Percentiles rank a stretch among this genome's conserved stretches.
These are phyloP conservation scores for Fraxinus angustifolia DNA, from an alignment of 305 asterid species.

Conservation along the genomic window DNA sequence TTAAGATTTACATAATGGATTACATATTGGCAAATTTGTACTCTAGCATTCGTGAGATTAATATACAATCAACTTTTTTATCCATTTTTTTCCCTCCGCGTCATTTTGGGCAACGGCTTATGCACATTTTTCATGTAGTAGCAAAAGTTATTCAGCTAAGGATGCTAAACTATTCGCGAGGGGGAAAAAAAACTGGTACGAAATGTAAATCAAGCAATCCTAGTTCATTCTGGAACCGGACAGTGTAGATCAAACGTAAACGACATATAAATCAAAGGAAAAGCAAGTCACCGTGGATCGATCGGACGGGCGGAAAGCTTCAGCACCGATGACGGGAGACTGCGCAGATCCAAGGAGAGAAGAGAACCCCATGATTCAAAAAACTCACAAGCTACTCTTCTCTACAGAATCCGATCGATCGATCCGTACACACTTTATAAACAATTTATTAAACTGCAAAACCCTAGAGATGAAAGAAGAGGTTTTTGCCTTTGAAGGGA, in stretches of 20 bases:
- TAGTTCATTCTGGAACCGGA: neutral
- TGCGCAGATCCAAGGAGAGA: slow-evolving; percentile 57
- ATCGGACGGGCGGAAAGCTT: slow-evolving; percentile 30
- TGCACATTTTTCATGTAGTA: no score
- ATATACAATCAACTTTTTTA: no score
- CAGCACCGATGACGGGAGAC: slow-evolving; percentile 41
- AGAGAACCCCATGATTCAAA: slow-evolving; percentile 52
- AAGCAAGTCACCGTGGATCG: slow-evolving; percentile 41
- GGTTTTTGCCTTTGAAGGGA: slow-evolving; percentile 36
- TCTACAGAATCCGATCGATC: slow-evolving; percentile 18
- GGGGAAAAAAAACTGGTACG: neutral
- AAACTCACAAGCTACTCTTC: neutral
- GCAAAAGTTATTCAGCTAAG: no score
- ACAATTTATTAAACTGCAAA: slow-evolving; percentile 17
- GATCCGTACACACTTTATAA: neutral
- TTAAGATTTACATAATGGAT: slow-evolving; percentile 39
- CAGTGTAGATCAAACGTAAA: neutral
- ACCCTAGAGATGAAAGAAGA: slow-evolving; percentile 37
- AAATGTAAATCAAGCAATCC: slow-evolving; percentile 10
- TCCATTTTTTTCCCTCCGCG: no score
- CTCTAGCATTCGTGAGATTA: no score
- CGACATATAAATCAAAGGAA: neutral
- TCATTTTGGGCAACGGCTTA: no score
- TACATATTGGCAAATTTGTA: no score
- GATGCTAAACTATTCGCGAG: neutral